These are phyloP conservation scores for Phoma sp. DNA, from an alignment of 2,329 filamentous ascomycete genomes.

Conservation along the genomic window DNA sequence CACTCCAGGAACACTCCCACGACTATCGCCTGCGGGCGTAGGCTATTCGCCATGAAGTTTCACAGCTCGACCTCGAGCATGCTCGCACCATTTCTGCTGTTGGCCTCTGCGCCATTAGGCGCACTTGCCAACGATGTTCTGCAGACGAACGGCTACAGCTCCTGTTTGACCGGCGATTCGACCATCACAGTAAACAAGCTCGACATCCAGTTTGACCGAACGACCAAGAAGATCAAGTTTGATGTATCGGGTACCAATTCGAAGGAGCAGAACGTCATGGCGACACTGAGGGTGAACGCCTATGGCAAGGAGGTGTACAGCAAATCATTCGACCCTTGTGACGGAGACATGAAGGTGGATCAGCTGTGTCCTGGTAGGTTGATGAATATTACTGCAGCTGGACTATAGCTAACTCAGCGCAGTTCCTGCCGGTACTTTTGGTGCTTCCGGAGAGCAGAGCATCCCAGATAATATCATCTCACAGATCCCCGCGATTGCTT, in stretches of 20 bases:
- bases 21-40: slow-evolving; percentile 41
- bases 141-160: slow-evolving; percentile 78
- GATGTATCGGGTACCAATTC: slow-evolving; percentile 80
- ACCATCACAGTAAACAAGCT: slow-evolving; percentile 74
- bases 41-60: slow-evolving; percentile 37
- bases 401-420: slow-evolving; percentile 25
- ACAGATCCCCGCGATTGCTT: slow-evolving; percentile 86
- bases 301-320: slow-evolving; percentile 84
- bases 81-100: slow-evolving; percentile 47
- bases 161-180: slow-evolving; percentile 65
- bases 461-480: slow-evolving; percentile 75
- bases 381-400: slow-evolving; percentile 5
- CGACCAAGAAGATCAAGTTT: slow-evolving; percentile 75
- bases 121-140: slow-evolving; percentile 74
- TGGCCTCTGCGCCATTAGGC: slow-evolving; percentile 49
- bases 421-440: slow-evolving; percentile 78
- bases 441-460: slow-evolving; percentile 71
- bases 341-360: slow-evolving; percentile 66
- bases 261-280: slow-evolving; percentile 79
- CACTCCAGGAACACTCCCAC: slow-evolving; percentile 1
- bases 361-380: slow-evolving; percentile 81
- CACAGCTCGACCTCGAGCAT: slow-evolving; percentile 46
- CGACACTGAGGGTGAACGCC: slow-evolving; percentile 75
- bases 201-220: slow-evolving; percentile 79
- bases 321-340: slow-evolving; percentile 84